Percentiles rank a stretch among this genome's conserved stretches.
Evolutionary conservation across 2,329 filamentous ascomycete genomes (phyloP).

Genomic region (Ambrosiella beaveri): DNA sequence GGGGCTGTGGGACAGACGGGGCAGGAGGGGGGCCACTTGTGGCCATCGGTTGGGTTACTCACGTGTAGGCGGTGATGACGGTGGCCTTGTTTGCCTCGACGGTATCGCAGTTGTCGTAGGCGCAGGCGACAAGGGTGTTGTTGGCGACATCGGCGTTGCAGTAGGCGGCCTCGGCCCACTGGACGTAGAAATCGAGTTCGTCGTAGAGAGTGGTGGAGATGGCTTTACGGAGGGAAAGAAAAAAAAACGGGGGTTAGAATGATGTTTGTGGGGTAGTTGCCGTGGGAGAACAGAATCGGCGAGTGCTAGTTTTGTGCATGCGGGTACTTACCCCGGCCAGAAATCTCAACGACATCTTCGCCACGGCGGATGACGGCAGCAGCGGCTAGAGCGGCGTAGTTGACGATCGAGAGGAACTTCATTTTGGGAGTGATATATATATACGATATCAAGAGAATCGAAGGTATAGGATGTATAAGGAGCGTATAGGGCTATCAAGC

Average conservation of each 20-base stretch:
- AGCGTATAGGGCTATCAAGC: too few relatives aligned
- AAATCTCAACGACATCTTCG: conserved; percentile 6
- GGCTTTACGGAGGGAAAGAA: background rate
- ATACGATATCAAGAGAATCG: background rate
- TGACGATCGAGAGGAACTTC: conserved; percentile 10
- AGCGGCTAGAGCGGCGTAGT: conserved; percentile 9
- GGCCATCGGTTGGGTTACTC: conserved; percentile 1
- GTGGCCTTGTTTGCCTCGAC: conserved; percentile 9
- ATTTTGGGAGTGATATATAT: conserved; percentile 3
- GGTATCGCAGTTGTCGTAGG: conserved; percentile 9
- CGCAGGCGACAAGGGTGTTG: conserved; percentile 8
- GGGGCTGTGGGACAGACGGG: background rate
- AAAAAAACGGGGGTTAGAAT: background rate
- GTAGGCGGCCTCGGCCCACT: conserved; percentile 13
- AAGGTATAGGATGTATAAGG: too few relatives aligned
- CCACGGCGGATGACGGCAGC: conserved; percentile 12
- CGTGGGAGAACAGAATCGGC: background rate
- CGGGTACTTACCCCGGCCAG: conserved; percentile 8
- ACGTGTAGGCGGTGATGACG: conserved; percentile 8
- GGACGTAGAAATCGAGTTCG: conserved; percentile 11
- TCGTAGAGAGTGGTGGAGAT: conserved; percentile 5
- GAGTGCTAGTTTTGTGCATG: background rate
- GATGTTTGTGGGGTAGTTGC: background rate
- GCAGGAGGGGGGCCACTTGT: background rate
- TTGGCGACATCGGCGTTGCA: conserved; percentile 10